Evolutionary conservation across 495 filamentous ascomycete genomes (phyloP).

Genomic region (Neurospora sp.): DNA sequence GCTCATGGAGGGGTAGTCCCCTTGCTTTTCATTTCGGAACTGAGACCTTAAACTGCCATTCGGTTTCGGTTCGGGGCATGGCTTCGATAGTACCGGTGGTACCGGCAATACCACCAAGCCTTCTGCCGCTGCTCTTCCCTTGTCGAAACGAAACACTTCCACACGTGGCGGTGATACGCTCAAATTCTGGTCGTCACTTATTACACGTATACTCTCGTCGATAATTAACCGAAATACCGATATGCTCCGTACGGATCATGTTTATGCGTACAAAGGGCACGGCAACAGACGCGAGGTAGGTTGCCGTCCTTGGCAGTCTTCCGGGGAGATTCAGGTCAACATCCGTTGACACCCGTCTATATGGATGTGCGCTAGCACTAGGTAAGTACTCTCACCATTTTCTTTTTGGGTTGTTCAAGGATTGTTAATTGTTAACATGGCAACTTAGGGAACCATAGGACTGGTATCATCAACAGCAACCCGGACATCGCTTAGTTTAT

Average conservation of each 20-base stretch:
- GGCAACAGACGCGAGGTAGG: neutral
- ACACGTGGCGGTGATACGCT: neutral
- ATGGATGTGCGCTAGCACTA: neutral
- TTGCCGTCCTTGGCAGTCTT: neutral
- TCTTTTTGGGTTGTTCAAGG: neutral
- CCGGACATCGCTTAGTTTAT: neutral
- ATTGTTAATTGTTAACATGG: neutral
- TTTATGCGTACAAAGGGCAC: neutral
- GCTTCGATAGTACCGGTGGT: neutral
- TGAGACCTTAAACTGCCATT: neutral
- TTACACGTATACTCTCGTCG: neutral
- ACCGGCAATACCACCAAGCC: neutral
- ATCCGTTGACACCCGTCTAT: neutral
- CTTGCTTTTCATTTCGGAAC: neutral
- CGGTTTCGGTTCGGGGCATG: neutral
- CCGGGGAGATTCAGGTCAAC: neutral
- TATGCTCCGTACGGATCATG: neutral
- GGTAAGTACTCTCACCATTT: neutral
- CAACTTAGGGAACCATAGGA: neutral
- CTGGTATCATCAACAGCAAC: neutral
- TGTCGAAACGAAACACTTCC: neutral
- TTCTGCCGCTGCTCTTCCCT: neutral
- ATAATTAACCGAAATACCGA: neutral
- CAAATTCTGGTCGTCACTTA: neutral
- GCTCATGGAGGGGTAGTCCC: neutral